Evolutionary conservation across 495 filamentous ascomycete genomes (phyloP).

Genomic region (Penicillium manginii): DNA sequence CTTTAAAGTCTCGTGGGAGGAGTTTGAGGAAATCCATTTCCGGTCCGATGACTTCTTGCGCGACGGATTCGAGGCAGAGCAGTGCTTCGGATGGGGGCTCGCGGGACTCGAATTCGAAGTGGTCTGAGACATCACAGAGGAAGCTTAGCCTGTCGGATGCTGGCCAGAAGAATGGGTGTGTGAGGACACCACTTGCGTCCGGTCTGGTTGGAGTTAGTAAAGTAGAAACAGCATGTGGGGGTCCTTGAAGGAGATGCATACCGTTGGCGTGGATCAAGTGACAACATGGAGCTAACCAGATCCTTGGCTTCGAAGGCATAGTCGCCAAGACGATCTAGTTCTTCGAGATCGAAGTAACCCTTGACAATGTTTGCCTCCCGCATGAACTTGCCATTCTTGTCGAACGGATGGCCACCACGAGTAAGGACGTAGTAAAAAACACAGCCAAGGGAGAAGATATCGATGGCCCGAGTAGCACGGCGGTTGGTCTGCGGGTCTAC

Average conservation of each 20-base stretch:
- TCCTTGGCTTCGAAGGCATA: conserved; percentile 85
- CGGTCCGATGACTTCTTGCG: conserved; percentile 55
- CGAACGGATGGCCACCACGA: conserved; percentile 89
- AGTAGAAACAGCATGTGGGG: not conserved
- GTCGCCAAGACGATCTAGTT: conserved; percentile 72
- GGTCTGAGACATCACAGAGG: conserved; percentile 90
- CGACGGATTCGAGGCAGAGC: conserved; percentile 62
- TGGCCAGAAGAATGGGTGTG: conserved; percentile 96
- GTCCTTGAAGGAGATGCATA: conserved; percentile 26
- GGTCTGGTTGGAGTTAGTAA: conserved; percentile 46
- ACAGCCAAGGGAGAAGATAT: conserved; percentile 94
- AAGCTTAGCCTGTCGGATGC: conserved; percentile 85
- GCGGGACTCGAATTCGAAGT: conserved; percentile 87
- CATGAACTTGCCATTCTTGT: conserved; percentile 90
- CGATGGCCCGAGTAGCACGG: conserved; percentile 90
- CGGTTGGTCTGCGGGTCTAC: conserved; percentile 67
- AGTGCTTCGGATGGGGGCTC: conserved; percentile 75
- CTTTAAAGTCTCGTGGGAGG: conserved; percentile 79
- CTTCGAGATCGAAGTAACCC: conserved; percentile 72
- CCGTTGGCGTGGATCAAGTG: conserved; percentile 67
- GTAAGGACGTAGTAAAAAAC: conserved; percentile 97
- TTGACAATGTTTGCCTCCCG: conserved; percentile 96
- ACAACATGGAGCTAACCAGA: conserved; percentile 82
- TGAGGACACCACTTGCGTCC: conserved; percentile 74
- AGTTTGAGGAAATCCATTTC: conserved; percentile 74